These are phyloP conservation scores for Saururus chinensis DNA, from an alignment of 164 flowering plant species.

Conservation along the genomic window DNA sequence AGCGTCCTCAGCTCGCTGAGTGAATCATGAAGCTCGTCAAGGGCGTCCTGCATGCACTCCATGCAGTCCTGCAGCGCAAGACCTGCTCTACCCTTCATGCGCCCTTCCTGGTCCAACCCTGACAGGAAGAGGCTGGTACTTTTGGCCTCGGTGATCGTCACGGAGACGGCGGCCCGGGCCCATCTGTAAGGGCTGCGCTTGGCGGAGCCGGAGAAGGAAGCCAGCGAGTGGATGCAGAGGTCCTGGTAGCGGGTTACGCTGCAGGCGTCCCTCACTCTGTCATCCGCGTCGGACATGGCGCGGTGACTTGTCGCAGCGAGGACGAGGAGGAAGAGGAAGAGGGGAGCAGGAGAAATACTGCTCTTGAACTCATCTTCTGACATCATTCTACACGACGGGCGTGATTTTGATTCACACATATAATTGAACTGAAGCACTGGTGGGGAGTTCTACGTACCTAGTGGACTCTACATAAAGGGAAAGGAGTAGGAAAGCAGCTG, in stretches of 20 bases:
- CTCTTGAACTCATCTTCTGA: background rate
- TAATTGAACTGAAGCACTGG: background rate
- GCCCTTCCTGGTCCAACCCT: constrained; percentile 6
- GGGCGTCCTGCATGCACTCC: constrained; percentile 40
- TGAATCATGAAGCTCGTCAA: constrained; percentile 43
- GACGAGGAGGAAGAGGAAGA: background rate
- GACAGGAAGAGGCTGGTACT: constrained; percentile 15
- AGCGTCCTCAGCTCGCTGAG: constrained; percentile 41
- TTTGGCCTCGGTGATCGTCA: constrained; percentile 44
- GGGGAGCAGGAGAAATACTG: background rate
- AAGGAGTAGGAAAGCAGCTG: no score
- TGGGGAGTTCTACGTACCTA: no score
- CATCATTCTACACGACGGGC: background rate
- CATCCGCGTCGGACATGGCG: constrained; percentile 4
- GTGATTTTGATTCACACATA: background rate
- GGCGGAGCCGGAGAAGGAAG: constrained; percentile 38
- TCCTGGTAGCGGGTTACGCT: constrained; percentile 48
- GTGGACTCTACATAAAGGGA: no score
- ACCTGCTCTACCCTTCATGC: constrained; percentile 15
- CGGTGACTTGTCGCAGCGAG: background rate
- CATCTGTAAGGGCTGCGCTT: constrained; percentile 38
- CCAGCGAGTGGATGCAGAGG: constrained; percentile 50
- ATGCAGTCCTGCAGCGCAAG: constrained; percentile 52
- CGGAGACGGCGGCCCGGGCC: constrained; percentile 79
- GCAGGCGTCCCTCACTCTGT: constrained; percentile 53